A percentile compares a stretch with the other conserved stretches of the same genome.
Conservation (phyloP, 2,329 filamentous ascomycete genomes). For the Colletotrichum eleusines region DNA sequence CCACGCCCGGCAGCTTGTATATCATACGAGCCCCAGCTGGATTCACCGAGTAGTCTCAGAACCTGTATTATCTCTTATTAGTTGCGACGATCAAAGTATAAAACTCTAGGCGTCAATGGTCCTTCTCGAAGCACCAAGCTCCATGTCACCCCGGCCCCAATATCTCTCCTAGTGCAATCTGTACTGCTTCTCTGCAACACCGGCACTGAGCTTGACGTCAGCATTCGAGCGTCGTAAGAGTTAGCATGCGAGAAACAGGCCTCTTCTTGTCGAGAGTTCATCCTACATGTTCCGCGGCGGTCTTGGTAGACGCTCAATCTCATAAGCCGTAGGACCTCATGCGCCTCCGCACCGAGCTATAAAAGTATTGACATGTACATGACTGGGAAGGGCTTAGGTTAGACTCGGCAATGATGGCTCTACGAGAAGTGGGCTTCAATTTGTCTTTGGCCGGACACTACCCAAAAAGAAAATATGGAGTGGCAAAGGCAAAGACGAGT, state of each 20-base stretch:
- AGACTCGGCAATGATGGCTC: too few relatives aligned
- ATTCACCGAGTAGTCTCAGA: not conserved
- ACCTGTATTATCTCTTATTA: not conserved
- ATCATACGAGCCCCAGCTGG: not conserved
- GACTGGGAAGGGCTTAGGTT: too few relatives aligned
- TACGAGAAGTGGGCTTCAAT: too few relatives aligned
- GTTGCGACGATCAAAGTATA: not conserved
- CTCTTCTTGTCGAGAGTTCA: not conserved
- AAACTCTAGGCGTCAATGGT: not conserved
- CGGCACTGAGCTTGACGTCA: not conserved
- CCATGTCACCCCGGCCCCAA: not conserved
- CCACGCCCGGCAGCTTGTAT: not conserved
- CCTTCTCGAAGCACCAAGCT: not conserved
- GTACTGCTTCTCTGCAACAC: not conserved
- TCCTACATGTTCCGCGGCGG: too few relatives aligned
- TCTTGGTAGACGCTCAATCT: too few relatives aligned
- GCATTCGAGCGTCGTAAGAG: not conserved
- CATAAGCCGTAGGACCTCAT: too few relatives aligned
- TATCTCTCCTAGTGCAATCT: not conserved
- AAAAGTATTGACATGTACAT: too few relatives aligned
- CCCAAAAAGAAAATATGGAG: too few relatives aligned
- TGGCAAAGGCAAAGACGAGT: too few relatives aligned
- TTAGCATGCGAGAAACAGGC: too few relatives aligned
- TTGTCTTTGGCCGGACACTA: too few relatives aligned
- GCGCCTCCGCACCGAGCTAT: too few relatives aligned